Base-by-base conservation (phyloP, 176 grass and related monocot genomes). In the Ananas comosus region DNA sequence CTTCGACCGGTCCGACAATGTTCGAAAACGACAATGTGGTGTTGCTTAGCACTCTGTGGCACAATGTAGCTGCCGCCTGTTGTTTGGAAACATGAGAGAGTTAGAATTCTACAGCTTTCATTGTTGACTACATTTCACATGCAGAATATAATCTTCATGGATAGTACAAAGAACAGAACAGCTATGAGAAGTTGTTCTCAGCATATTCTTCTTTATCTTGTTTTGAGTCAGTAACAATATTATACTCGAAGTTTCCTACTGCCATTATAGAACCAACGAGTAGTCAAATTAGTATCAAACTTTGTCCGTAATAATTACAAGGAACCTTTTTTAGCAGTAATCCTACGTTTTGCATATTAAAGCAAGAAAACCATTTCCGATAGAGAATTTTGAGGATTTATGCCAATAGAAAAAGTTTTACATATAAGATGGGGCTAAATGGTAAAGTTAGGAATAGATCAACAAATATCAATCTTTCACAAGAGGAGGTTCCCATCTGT, bases 11-110 rank as follows among this genome's bases (percentile, higher is more conserved):
- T 47, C 93, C 93, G 2, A 79, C 66, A 57, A 97, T 82, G 81
- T 91, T 92, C 11, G 93, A 97, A 74, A 90, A 97, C 3, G 93
- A 90, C 49, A 97, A 29, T 12, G 93, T 92, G 14, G 93, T 97
- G 65, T 97, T 85, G 25, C 19, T 76, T 57, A 97, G 42, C 69
- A 92, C 69, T 52, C 82, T 83, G 10, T 81, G 65, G 50, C 68
- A 85, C 21, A 92, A 70, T 64, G 76, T 80, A 21, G 86, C 87
- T 64, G 79, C 88, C 76, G 51, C 76, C 93, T 97, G 12, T 48
- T 22, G 5, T 66, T 66, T 12, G 14, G 13, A 49, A 69, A 14
- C 2, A n/a, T 64, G 65, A 72, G 14, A 47, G 16, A 11, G 24
- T 17, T 14, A 10, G 1, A 65, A 49, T 72, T 9, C 11, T 48